Conservation (phyloP, 805 yeast genomes). For the Myxozyma kluyveri region DNA sequence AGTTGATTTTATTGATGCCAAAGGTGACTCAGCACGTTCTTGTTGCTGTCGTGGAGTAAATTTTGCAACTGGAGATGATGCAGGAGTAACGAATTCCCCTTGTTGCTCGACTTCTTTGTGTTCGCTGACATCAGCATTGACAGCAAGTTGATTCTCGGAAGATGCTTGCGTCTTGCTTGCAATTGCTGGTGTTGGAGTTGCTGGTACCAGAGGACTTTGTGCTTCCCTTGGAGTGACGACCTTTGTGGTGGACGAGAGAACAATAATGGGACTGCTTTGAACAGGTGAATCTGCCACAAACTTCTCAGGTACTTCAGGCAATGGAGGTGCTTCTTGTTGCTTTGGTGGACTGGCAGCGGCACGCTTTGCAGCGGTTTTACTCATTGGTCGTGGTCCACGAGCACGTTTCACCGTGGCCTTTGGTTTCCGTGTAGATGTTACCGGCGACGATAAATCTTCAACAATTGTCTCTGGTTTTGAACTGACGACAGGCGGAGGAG, state of each 20-base stretch:
- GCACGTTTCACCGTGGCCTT: constrained; percentile 7
- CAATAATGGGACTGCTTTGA: no score
- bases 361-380: constrained; percentile 33
- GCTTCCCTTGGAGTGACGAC: not conserved
- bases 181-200: not conserved
- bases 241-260: no score
- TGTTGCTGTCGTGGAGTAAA: not conserved
- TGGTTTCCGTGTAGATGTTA: not conserved
- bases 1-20: no score
- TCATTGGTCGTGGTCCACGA: constrained; percentile 26
- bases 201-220: not conserved
- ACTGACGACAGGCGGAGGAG: not conserved
- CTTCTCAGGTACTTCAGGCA: constrained; percentile 11
- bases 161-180: not conserved
- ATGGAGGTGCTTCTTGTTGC: constrained; percentile 4
- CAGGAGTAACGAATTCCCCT: not conserved
- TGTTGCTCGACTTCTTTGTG: not conserved
- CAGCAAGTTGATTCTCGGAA: not conserved
- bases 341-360: not conserved
- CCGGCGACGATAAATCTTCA: not conserved
- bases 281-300: no score
- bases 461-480: not conserved
- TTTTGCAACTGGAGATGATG: not conserved
- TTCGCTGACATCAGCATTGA: not conserved
- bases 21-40: no score